These are phyloP conservation scores for Dictyostelium brefeldianum DNA, from an alignment of 78 protist genomes.

Conservation along the genomic window DNA sequence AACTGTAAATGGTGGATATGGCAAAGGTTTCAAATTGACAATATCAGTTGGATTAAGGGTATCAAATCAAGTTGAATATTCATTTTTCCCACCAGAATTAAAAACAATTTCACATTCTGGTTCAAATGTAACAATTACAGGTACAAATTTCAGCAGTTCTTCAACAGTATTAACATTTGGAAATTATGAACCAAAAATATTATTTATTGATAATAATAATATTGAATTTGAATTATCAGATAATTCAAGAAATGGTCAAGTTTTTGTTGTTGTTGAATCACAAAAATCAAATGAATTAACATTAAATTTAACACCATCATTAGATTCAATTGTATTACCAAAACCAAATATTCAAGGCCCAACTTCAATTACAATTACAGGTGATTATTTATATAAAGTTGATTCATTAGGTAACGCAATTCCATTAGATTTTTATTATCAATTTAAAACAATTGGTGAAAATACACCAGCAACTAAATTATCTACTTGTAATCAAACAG, in stretches of 20 bases:
- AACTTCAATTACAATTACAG: neutral
- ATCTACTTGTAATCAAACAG: neutral
- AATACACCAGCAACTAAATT: neutral
- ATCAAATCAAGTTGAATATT: neutral
- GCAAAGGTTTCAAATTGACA: neutral
- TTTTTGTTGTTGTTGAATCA: neutral
- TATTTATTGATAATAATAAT: neutral
- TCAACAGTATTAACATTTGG: neutral
- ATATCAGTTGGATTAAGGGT: neutral
- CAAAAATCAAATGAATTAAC: neutral
- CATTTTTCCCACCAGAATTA: slow-evolving; percentile 10
- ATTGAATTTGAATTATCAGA: neutral
- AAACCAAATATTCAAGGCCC: slow-evolving; percentile 10
- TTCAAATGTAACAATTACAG: neutral
- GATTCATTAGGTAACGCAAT: neutral
- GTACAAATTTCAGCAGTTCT: neutral
- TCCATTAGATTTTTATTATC: neutral
- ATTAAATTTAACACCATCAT: neutral
- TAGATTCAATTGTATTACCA: neutral
- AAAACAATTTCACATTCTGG: neutral
- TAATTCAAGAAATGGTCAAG: neutral
- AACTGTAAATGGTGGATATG: slow-evolving; percentile 2
- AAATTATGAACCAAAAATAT: neutral
- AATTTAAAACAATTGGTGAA: neutral
- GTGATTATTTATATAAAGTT: neutral